Conservation (phyloP, 2,329 filamentous ascomycete species). For the Ceratocystis diversiconidia region DNA sequence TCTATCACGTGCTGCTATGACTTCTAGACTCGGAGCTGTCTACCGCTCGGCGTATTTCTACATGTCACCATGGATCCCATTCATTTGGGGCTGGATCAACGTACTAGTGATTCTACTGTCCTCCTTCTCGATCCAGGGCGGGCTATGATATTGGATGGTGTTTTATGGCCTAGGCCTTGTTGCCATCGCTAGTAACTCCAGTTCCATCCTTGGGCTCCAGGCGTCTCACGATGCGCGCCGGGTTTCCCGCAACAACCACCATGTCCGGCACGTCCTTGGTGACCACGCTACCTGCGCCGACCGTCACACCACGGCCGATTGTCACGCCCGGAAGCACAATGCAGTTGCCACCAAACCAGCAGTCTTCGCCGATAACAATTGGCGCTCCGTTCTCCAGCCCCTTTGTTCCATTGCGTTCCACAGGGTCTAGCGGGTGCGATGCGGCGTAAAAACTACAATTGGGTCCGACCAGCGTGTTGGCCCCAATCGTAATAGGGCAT, state of each 20-base stretch:
- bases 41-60: constrained; percentile 72
- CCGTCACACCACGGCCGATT: constrained; percentile 56
- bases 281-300: constrained; percentile 73
- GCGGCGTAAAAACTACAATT: constrained; percentile 64
- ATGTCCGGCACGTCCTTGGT: constrained; percentile 59
- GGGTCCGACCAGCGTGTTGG: constrained; percentile 63
- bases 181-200: constrained; percentile 11
- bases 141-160: constrained; percentile 40
- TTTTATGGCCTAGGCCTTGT: neutral
- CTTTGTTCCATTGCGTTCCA: constrained; percentile 54
- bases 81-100: constrained; percentile 76
- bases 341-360: constrained; percentile 62
- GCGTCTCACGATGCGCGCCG: constrained; percentile 39
- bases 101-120: constrained; percentile 70
- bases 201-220: constrained; percentile 2
- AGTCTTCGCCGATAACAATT: constrained; percentile 66
- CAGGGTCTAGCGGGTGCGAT: constrained; percentile 63
- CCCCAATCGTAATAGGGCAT: constrained; percentile 57
- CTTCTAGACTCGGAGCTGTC: constrained; percentile 54
- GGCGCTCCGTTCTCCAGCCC: constrained; percentile 63
- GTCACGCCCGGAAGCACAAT: constrained; percentile 62
- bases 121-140: constrained; percentile 85
- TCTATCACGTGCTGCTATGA: neutral
- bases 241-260: constrained; percentile 51
- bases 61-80: constrained; percentile 91